A percentile compares a stretch with the other conserved stretches of the same genome.
These are phyloP conservation scores for Arthrobotrys iridis DNA, from an alignment of 2,329 filamentous ascomycete species.

Conservation along the genomic window DNA sequence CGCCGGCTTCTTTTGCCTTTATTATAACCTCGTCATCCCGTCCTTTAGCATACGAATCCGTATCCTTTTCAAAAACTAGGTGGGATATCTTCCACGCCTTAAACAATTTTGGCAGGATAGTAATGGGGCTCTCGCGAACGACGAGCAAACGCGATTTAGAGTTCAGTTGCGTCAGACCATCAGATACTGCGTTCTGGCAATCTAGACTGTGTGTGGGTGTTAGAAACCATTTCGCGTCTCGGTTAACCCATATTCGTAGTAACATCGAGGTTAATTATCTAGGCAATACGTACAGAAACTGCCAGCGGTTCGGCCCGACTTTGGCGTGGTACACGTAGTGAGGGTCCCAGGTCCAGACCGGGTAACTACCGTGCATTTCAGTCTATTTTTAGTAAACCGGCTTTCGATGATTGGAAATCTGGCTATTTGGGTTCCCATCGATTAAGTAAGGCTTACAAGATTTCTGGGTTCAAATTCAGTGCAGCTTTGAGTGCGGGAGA, in stretches of 20 bases:
- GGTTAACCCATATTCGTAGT: neutral
- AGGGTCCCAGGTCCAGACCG: slow-evolving; percentile 80
- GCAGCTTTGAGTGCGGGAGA: slow-evolving; percentile 78
- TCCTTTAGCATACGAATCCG: slow-evolving; percentile 75
- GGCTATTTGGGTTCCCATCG: no score
- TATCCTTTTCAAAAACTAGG: slow-evolving; percentile 81
- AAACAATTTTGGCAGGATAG: slow-evolving; percentile 76
- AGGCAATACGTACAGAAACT: slow-evolving; percentile 68
- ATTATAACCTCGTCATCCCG: slow-evolving; percentile 70
- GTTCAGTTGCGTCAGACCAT: slow-evolving; percentile 75
- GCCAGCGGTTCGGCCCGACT: slow-evolving; percentile 77
- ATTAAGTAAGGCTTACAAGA: slow-evolving; percentile 65
- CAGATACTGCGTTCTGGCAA: slow-evolving; percentile 76
- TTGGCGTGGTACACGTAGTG: slow-evolving; percentile 79
- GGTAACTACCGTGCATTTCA: slow-evolving; percentile 59
- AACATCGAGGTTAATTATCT: neutral
- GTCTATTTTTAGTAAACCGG: neutral
- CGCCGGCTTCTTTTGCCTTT: slow-evolving; percentile 72
- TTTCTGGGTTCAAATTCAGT: slow-evolving; percentile 73
- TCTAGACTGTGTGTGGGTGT: slow-evolving; percentile 67
- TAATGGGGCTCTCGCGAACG: slow-evolving; percentile 76
- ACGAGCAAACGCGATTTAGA: slow-evolving; percentile 76
- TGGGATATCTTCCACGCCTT: slow-evolving; percentile 78
- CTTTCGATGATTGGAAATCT: neutral
- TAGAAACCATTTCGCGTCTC: slow-evolving; percentile 2